phyloP scores from a whole-genome alignment of 148 eudicot genomes.

The Silene uniflora region DNA sequence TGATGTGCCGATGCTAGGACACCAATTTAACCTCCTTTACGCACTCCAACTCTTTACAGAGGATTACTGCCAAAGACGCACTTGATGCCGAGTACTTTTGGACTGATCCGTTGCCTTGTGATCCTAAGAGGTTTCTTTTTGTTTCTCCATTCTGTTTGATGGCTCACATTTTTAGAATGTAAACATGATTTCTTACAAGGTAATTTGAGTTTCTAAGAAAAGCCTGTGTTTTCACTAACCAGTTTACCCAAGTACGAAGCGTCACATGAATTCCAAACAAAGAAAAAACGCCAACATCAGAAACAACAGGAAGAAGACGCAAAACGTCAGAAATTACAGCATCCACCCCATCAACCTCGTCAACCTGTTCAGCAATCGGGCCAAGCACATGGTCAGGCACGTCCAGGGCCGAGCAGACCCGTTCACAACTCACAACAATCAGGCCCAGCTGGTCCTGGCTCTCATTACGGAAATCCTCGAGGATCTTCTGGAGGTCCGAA shows the following conservation, averaged over 20 bases:
- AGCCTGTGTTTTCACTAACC: neutral
- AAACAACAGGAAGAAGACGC: conserved; percentile 76
- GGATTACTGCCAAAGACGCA: conserved; percentile 86
- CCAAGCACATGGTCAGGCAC: conserved; percentile 56
- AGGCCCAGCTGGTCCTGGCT: conserved; percentile 52
- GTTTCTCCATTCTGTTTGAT: neutral
- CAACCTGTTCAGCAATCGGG: conserved; percentile 69
- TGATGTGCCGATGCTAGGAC: too few relatives aligned
- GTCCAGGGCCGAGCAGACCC: conserved; percentile 52
- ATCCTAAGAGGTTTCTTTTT: conserved; percentile 67
- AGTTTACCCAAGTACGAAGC: conserved; percentile 84
- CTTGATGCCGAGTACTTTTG: conserved; percentile 94
- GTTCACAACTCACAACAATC: conserved; percentile 58
- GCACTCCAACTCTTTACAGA: conserved; percentile 32
- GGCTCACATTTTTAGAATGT: too few relatives aligned
- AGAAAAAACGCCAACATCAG: conserved; percentile 86
- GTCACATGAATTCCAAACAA: conserved; percentile 91
- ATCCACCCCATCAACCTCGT: conserved; percentile 73
- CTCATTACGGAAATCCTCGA: conserved; percentile 67
- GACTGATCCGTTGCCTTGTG: conserved; percentile 91
- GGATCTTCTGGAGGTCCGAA: conserved; percentile 62
- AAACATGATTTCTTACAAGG: neutral
- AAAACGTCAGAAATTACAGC: conserved; percentile 80
- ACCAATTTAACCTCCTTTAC: too few relatives aligned
- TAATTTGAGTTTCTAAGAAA: conserved; percentile 4